Evolutionary conservation across 2,329 filamentous ascomycete species (phyloP).

Genomic region (Penicillium griseofulvum): DNA sequence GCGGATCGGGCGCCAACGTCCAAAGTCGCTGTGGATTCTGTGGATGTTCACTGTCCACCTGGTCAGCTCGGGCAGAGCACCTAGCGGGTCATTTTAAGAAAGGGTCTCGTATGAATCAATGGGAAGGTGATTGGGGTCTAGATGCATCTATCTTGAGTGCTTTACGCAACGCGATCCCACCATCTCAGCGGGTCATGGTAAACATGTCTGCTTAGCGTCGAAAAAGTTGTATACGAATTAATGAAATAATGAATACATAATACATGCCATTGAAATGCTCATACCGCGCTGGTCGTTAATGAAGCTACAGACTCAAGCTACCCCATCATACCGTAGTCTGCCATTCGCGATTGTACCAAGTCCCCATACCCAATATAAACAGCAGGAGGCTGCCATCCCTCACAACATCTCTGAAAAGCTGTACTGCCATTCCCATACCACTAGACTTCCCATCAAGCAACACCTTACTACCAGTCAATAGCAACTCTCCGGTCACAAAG

Average conservation of each 20-base stretch:
- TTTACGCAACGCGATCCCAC: slow-evolving; percentile 37
- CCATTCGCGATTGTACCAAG: slow-evolving; percentile 41
- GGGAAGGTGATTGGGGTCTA: slow-evolving; percentile 56
- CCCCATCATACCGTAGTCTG: slow-evolving; percentile 11
- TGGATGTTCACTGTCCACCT: slow-evolving; percentile 46
- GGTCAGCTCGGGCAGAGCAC: slow-evolving; percentile 54
- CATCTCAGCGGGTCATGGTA: slow-evolving; percentile 18
- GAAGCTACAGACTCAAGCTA: not conserved
- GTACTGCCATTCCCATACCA: slow-evolving; percentile 35
- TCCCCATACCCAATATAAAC: slow-evolving; percentile 45
- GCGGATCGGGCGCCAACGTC: slow-evolving; percentile 51
- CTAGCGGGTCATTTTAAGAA: slow-evolving; percentile 55
- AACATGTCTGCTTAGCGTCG: not conserved
- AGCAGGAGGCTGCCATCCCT: slow-evolving; percentile 47
- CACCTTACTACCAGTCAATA: slow-evolving; percentile 41
- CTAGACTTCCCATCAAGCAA: slow-evolving; percentile 27
- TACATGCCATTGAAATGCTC: not conserved
- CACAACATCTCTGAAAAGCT: slow-evolving; percentile 40
- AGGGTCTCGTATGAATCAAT: slow-evolving; percentile 53
- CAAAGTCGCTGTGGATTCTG: slow-evolving; percentile 57
- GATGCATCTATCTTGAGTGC: slow-evolving; percentile 31
- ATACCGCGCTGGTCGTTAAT: slow-evolving; percentile 8
- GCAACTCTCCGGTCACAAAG: slow-evolving; percentile 48
- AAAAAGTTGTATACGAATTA: not conserved
- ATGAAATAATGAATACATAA: slow-evolving; percentile 5